Base-by-base conservation (phyloP, 192 early-diverging fungal species). In the Spinellus fusiger region DNA sequence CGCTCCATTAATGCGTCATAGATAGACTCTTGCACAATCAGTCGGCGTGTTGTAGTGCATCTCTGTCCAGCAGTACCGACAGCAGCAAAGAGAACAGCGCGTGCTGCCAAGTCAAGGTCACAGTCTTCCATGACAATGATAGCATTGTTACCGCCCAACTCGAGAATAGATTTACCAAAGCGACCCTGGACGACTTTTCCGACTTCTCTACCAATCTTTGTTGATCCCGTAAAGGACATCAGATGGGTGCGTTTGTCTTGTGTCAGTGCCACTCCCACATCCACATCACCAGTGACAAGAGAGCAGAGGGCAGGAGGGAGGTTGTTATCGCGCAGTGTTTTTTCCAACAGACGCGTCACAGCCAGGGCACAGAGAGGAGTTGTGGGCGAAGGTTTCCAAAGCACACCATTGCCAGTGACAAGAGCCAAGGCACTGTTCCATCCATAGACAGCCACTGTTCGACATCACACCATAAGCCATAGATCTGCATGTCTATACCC, bases 41-140 rank as follows among this genome's bases (percentile, higher is more conserved):
- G 73, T 22, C 95, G 86, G 26, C 95, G 86, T 2, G 93, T 92
- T 33, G 95, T 93, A 2, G 95, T 98, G 75, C 95, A 98, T 52
- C 95, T 78, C 75, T 98, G 95, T 25, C 95, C 95, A 34, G 93
- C 90, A 28, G 93, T 98, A 28, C 95, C 95, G 26, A 98, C 93
- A 18, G 95, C 93, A 15, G 95, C 93, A 81, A 98, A 98, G 20
- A 95, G 73, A 44, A 91, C 83, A 18, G 90, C 83, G 31, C 92
- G 81, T 2, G 94, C 79, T 3, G 93, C 92, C 28, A 98, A 71
- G 50, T 94, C 93, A 29, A 94, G 60, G 65, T 98, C 92, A 5
- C 93, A 93, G 61, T 98, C 95, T 29, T 86, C 82, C 70, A 87
- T 88, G 22, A 96, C 93, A 54, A 97, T 87, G 60, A 97, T 91